Percentiles rank a stretch among this genome's conserved stretches.
phyloP scores from a whole-genome alignment of 257 asterid genomes.

The Fraxinus anomala region DNA sequence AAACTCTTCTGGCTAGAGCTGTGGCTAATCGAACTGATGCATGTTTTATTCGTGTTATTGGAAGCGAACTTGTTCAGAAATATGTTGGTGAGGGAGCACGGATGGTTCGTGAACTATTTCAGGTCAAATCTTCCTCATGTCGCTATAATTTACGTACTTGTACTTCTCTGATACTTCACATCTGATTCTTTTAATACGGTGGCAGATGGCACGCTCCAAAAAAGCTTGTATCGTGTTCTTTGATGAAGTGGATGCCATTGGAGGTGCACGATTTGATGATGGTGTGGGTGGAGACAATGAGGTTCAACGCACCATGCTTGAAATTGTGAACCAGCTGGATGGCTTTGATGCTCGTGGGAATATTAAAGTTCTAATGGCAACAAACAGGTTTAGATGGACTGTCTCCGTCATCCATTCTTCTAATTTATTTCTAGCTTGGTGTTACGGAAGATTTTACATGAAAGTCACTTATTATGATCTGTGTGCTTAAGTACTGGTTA shows the following conservation, averaged over 20 bases:
- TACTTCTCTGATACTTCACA: background rate
- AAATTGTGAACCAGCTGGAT: constrained; percentile 95
- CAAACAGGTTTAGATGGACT: constrained; percentile 61
- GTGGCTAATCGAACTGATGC: constrained; percentile 99
- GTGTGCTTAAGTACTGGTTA: constrained; percentile 43
- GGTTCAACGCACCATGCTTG: constrained; percentile 98
- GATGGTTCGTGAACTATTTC: constrained; percentile 98
- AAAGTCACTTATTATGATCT: background rate
- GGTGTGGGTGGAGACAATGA: constrained; percentile 98
- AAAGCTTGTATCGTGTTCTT: constrained; percentile 97
- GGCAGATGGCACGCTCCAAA: constrained; percentile 97
- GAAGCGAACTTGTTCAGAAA: constrained; percentile 96
- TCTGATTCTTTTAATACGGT: background rate
- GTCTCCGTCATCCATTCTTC: background rate
- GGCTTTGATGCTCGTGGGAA: constrained; percentile 99
- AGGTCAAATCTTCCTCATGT: constrained; percentile 41
- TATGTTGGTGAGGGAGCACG: constrained; percentile 99
- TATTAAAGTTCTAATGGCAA: constrained; percentile 96
- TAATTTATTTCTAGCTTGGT: background rate
- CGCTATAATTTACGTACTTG: background rate
- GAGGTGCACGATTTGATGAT: constrained; percentile 97
- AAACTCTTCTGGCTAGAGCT: constrained; percentile 92
- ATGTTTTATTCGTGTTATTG: constrained; percentile 93
- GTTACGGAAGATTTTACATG: background rate
- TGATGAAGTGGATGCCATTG: constrained; percentile 96